Evolutionary conservation across 208 protist species (phyloP).

Genomic region (Leishmania arabica): DNA sequence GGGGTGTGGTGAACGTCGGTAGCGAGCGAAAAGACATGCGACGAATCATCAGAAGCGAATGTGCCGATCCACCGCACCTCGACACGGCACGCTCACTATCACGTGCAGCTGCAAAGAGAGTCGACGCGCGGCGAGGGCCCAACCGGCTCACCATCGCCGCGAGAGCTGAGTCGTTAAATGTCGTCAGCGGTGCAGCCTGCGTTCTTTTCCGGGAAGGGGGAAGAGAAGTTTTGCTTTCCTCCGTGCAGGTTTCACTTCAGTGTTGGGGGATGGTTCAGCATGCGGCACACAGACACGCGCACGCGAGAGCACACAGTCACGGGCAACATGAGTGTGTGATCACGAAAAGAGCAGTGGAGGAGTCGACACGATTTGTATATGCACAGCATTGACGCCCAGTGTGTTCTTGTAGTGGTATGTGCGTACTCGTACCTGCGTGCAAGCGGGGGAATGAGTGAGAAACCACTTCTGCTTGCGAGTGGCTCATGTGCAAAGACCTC

Average conservation of each 20-base stretch:
- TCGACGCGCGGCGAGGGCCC: not conserved
- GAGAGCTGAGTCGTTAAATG: not conserved
- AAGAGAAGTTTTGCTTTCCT: not conserved
- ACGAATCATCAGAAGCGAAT: not conserved
- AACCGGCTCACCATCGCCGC: not conserved
- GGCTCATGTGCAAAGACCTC: not conserved
- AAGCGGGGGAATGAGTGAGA: not conserved
- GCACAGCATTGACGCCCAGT: not conserved
- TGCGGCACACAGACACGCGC: not conserved
- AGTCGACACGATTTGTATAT: not conserved
- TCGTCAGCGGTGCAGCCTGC: not conserved
- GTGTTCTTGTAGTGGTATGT: not conserved
- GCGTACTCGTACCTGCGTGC: not conserved
- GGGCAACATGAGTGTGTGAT: not conserved
- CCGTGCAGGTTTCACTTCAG: not conserved
- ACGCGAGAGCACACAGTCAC: slow-evolving; percentile 1
- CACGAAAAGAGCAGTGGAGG: not conserved
- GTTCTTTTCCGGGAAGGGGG: not conserved
- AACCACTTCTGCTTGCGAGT: not conserved
- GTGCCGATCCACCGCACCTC: not conserved
- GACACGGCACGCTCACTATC: not conserved
- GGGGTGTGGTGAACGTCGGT: not conserved
- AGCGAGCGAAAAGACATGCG: not conserved
- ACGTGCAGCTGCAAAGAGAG: not conserved
- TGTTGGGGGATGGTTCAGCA: not conserved